Evolutionary conservation across 305 asterid species (phyloP).

Genomic region (Fraxinus angustifolia): DNA sequence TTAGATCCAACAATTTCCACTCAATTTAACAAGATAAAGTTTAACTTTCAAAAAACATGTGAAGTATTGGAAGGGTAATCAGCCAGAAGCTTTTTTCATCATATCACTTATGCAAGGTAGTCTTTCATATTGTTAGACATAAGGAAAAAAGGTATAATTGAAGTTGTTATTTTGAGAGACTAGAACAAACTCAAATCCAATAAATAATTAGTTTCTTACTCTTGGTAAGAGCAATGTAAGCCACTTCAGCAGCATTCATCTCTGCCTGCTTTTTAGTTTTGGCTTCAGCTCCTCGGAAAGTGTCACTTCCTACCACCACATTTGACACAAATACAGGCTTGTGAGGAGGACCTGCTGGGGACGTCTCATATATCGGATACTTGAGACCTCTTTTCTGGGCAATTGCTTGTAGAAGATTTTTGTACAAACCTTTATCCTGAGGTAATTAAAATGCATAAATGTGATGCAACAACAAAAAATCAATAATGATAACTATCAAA

Average conservation of each 20-base stretch:
- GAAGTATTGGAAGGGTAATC: not conserved
- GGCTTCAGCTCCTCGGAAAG: slow-evolving; percentile 53
- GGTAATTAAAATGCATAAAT: slow-evolving; percentile 13
- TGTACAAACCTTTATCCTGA: slow-evolving; percentile 62
- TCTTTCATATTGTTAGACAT: not conserved
- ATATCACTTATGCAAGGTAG: not conserved
- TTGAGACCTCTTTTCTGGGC: slow-evolving; percentile 50
- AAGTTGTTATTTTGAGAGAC: slow-evolving; percentile 5
- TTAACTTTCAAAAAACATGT: not conserved
- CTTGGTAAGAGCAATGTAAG: slow-evolving; percentile 43
- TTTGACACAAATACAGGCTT: slow-evolving; percentile 46
- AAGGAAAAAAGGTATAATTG: not conserved
- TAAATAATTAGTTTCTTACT: slow-evolving; percentile 36
- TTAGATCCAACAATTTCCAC: not conserved
- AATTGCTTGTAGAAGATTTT: slow-evolving; percentile 65
- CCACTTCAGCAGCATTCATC: slow-evolving; percentile 75
- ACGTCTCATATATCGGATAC: slow-evolving; percentile 55
- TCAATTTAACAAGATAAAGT: not conserved
- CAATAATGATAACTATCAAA: slow-evolving; percentile 12
- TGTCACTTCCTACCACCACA: slow-evolving; percentile 49
- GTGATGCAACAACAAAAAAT: slow-evolving; percentile 3
- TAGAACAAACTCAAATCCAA: slow-evolving; percentile 1
- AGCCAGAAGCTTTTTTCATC: not conserved
- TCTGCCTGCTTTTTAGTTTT: slow-evolving; percentile 74
- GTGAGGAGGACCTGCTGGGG: slow-evolving; percentile 50